A percentile compares a stretch with the other conserved stretches of the same genome.
These are phyloP conservation scores for Exophiala spinifera DNA, from an alignment of 2,329 filamentous ascomycete genomes.

Conservation along the genomic window DNA sequence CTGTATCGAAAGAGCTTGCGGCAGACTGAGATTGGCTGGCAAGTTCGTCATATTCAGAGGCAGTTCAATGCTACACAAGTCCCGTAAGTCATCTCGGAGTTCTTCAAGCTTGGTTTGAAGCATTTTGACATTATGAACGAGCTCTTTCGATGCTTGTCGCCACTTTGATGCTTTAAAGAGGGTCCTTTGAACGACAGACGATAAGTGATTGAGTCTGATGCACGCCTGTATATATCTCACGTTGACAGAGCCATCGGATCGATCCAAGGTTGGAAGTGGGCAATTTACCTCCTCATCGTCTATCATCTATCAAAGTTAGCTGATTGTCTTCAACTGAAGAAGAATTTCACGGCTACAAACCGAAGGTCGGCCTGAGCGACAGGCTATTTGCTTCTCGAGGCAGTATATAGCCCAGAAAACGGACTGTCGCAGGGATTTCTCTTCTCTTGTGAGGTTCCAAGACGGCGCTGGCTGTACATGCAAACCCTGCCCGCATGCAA, in stretches of 20 bases:
- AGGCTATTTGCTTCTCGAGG: conserved; percentile 6
- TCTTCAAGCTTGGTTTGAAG: no score
- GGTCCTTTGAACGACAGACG: no score
- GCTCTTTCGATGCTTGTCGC: no score
- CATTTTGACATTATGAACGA: no score
- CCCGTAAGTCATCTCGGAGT: no score
- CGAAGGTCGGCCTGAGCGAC: conserved; percentile 1
- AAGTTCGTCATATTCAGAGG: background rate
- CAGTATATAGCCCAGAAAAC: conserved; percentile 5
- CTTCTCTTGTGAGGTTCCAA: conserved; percentile 4
- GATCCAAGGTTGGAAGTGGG: no score
- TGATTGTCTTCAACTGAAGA: background rate
- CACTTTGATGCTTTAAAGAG: no score
- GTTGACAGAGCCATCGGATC: no score
- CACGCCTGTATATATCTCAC: no score
- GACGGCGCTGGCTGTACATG: background rate
- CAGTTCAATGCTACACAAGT: background rate
- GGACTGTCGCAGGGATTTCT: conserved; percentile 1
- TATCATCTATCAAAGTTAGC: no score
- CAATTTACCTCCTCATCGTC: no score
- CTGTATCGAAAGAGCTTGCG: conserved; percentile 2
- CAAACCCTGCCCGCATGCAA: conserved; percentile 2
- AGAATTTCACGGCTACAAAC: background rate
- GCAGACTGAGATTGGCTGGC: background rate
- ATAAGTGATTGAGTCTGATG: no score